A percentile compares a stretch with the other conserved stretches of the same genome.
These are phyloP conservation scores for Quercus tomentella DNA, from an alignment of 331 rosid genomes.

Conservation along the genomic window DNA sequence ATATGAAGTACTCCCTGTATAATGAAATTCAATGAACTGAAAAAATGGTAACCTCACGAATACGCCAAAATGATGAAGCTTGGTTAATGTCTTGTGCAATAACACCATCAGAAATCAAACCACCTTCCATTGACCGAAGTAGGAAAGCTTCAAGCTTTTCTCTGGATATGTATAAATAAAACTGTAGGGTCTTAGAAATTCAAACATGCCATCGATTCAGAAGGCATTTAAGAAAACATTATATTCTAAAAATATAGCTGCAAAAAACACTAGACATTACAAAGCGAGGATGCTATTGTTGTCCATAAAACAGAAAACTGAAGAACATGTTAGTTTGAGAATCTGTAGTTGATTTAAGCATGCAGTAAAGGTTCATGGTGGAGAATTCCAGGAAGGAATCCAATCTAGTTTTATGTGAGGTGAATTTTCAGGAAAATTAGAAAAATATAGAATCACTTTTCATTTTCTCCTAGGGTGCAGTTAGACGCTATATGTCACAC, in stretches of 20 bases:
- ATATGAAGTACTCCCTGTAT: slow-evolving; percentile 7
- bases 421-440: neutral
- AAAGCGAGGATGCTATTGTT: neutral
- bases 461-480: slow-evolving; percentile 3
- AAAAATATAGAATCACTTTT: slow-evolving; percentile 1
- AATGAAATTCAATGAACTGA: slow-evolving; percentile 2
- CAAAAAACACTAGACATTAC: neutral
- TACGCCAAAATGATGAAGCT: slow-evolving; percentile 83
- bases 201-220: neutral
- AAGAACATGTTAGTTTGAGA: slow-evolving; percentile 1
- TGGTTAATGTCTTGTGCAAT: slow-evolving; percentile 96
- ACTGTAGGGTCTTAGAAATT: neutral
- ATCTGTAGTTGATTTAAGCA: neutral
- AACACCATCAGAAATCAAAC: slow-evolving; percentile 84
- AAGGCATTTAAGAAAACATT: slow-evolving; percentile 7
- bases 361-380: neutral
- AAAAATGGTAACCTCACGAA: slow-evolving; percentile 72
- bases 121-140: slow-evolving; percentile 77
- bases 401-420: neutral
- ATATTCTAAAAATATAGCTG: slow-evolving; percentile 3
- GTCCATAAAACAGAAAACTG: neutral
- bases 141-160: slow-evolving; percentile 96
- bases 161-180: slow-evolving; percentile 46
- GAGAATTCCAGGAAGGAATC: slow-evolving; percentile 15
- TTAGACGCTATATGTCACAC: slow-evolving; percentile 10